A percentile compares a stretch with the other conserved stretches of the same genome.
phyloP scores from a whole-genome alignment of 257 asterid species.

The Misopates orontium region DNA sequence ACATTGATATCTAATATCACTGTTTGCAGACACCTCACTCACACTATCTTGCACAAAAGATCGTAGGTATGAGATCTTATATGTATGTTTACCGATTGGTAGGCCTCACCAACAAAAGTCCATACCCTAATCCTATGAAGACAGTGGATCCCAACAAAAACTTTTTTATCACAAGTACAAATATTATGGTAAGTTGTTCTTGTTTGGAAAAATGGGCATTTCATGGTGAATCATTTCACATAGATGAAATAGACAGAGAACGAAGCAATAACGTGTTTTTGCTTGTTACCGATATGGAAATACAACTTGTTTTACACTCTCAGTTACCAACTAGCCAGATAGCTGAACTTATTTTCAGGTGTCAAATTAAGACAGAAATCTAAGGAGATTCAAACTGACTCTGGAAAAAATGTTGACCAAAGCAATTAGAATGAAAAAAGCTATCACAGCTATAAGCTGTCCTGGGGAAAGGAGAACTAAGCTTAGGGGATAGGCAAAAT shows the following conservation, averaged over 20 bases:
- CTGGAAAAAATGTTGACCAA: conserved; percentile 4
- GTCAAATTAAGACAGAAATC: background rate
- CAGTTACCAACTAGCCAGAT: conserved; percentile 13
- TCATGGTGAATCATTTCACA: background rate
- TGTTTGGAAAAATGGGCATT: background rate
- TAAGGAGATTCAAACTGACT: background rate
- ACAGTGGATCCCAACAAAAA: conserved; percentile 1
- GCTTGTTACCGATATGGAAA: conserved; percentile 12
- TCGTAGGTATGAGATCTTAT: background rate
- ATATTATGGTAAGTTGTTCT: background rate
- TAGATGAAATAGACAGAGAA: background rate
- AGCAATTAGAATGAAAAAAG: conserved; percentile 9
- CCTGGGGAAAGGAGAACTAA: background rate
- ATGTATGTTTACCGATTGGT: background rate
- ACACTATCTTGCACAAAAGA: conserved; percentile 15
- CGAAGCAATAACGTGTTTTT: background rate
- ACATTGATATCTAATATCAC: background rate
- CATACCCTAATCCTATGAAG: background rate
- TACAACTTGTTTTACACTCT: background rate
- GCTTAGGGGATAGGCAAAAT: background rate
- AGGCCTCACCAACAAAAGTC: background rate
- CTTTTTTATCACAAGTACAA: background rate
- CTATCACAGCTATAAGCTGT: background rate
- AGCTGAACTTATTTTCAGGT: conserved; percentile 15
- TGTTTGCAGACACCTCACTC: background rate